Conservation (phyloP, 2,329 filamentous ascomycete genomes). For the Fusarium sp. region DNA sequence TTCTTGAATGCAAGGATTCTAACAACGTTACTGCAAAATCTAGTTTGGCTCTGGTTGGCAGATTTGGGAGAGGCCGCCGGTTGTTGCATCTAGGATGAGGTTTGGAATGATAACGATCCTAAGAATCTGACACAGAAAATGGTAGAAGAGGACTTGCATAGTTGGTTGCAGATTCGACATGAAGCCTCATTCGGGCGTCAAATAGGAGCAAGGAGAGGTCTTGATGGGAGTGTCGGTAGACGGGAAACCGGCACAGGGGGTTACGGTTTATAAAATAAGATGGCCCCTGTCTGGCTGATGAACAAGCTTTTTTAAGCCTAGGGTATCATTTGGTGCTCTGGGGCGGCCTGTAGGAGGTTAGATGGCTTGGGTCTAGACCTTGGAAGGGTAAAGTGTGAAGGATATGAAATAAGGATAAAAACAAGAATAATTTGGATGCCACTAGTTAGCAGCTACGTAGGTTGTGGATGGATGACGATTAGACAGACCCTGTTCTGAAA, state of each 20-base stretch:
- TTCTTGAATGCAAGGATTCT: too few species aligned
- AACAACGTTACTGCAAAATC: neutral
- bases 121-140: constrained; percentile 23
- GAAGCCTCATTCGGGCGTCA: constrained; percentile 9
- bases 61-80: neutral
- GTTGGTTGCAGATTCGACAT: constrained; percentile 42
- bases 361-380: constrained; percentile 19
- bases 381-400: constrained; percentile 7
- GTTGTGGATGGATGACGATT: neutral
- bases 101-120: constrained; percentile 12
- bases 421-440: constrained; percentile 5
- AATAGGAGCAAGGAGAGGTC: neutral
- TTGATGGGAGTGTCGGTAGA: constrained; percentile 19
- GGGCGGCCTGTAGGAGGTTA: neutral
- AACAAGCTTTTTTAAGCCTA: constrained; percentile 24
- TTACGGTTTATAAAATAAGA: neutral
- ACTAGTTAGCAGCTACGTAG: neutral
- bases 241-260: constrained; percentile 35
- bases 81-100: neutral
- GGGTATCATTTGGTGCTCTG: constrained; percentile 12
- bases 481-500: too few species aligned
- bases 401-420: constrained; percentile 7
- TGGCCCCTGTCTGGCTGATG: constrained; percentile 32
- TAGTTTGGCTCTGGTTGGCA: neutral
- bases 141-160: constrained; percentile 47